These are phyloP conservation scores for Exophiala sp. DNA, from an alignment of 2,329 filamentous ascomycete species.

Conservation along the genomic window DNA sequence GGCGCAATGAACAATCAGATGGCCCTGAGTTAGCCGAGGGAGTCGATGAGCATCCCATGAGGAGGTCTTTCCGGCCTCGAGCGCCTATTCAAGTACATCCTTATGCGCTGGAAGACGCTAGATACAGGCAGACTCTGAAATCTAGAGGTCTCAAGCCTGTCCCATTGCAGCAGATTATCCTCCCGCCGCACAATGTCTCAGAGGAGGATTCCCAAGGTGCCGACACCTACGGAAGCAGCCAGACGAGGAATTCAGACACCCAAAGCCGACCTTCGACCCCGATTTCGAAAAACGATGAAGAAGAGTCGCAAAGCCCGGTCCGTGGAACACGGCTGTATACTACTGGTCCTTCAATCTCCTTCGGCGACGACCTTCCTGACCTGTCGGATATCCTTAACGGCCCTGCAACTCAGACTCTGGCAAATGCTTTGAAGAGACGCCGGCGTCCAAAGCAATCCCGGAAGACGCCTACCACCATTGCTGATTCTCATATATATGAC, in stretches of 20 bases:
- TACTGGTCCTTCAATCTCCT: constrained; percentile 14
- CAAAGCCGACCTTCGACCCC: constrained; percentile 18
- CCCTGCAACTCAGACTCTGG: not conserved
- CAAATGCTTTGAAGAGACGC: not conserved
- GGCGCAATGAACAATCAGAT: not conserved
- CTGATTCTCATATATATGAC: constrained; percentile 17
- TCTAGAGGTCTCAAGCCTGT: constrained; percentile 41
- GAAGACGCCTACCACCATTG: not conserved
- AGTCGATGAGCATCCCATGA: not conserved
- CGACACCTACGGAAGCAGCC: constrained; percentile 22
- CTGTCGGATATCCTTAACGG: constrained; percentile 16
- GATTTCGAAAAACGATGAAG: constrained; percentile 33
- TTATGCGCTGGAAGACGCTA: constrained; percentile 43
- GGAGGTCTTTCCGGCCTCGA: constrained; percentile 36
- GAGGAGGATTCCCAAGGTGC: constrained; percentile 18
- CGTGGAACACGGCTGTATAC: constrained; percentile 11
- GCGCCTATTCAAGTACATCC: constrained; percentile 47
- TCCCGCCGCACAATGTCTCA: constrained; percentile 1
- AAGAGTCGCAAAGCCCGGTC: constrained; percentile 32
- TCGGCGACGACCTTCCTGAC: constrained; percentile 22
- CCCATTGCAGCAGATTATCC: constrained; percentile 29
- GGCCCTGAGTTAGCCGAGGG: not conserved
- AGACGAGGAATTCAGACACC: constrained; percentile 6
- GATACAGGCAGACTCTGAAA: constrained; percentile 39
- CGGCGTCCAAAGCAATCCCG: not conserved